These are phyloP conservation scores for Astraeus odoratus DNA, from an alignment of 768 basidiomycete species.

Conservation along the genomic window DNA sequence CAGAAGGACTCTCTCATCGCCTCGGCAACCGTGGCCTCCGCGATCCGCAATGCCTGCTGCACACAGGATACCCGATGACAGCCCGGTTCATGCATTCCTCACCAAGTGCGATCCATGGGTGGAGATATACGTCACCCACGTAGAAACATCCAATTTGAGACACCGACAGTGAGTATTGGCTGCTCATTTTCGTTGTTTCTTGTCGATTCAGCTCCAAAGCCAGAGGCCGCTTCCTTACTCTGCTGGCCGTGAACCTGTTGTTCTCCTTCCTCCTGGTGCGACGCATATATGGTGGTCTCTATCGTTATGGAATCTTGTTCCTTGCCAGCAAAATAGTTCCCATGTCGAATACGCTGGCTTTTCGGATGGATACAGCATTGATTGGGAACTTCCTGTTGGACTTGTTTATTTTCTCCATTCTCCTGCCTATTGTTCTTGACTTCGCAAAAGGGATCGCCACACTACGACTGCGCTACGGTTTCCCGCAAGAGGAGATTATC, in stretches of 20 bases:
- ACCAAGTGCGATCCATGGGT: constrained; percentile 9
- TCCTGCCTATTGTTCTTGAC: constrained; percentile 19
- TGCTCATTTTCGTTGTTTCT: not conserved
- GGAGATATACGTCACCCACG: constrained; percentile 26
- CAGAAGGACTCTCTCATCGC: not conserved
- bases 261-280: constrained; percentile 20
- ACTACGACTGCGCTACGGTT: constrained; percentile 23
- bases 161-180: constrained; percentile 19
- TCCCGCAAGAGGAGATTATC: constrained; percentile 21
- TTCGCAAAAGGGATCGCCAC: constrained; percentile 14
- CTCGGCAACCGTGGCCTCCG: too few species aligned
- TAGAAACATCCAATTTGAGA: constrained; percentile 14
- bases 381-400: constrained; percentile 21
- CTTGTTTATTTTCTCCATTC: constrained; percentile 19
- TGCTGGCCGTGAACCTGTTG: constrained; percentile 19
- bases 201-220: not conserved
- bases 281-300: constrained; percentile 18
- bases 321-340: constrained; percentile 16
- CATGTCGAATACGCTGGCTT: constrained; percentile 9
- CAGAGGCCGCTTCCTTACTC: constrained; percentile 22
- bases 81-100: constrained; percentile 20
- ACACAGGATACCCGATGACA: constrained; percentile 18
- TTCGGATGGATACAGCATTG: constrained; percentile 10
- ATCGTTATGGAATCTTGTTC: constrained; percentile 24
- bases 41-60: constrained; percentile 19